Evolutionary conservation across 2,329 filamentous ascomycete species (phyloP), one percentile per base, ranked within the genome.

Genomic region (Elsinoe arachidis): DNA sequence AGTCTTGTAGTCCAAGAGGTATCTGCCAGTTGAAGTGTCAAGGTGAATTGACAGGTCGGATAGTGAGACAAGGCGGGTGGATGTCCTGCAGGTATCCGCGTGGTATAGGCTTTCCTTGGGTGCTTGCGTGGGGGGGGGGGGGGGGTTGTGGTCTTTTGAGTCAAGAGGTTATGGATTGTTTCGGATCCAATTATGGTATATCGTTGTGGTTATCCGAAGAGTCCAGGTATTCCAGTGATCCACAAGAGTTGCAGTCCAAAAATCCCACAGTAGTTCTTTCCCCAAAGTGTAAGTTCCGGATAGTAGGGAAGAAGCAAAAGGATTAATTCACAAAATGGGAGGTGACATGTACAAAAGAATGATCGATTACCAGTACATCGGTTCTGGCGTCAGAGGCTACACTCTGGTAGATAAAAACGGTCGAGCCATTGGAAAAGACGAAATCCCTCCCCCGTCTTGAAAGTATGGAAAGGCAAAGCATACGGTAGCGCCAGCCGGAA

Each of bases 361-460:
- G 43, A 49, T 49, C 54, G 54, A 49, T 47, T 33, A 47, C 54
- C 54, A 49, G 54, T 34, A 15, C n/a, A 47, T 26, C 41, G 41
- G 54, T 37, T 47, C 54, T 56, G 54, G 54, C 54, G 54, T 56
- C 54, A 56, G 38, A 47, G 54, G 54, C 54, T 23, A 38, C 33
- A 44, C 54, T 56, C 54, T 56, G 54, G 54, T 56, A 56, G 54
- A 56, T 56, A 56, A 56, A 56, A 56, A 56, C 54, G 54, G 54
- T 46, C 38, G 54, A 56, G 39, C 54, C 54, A 56, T 56, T 35
- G 41, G 26, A 30, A 26, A 38, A 54, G 34, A n/a, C 17, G 33
- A 23, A 23, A 30, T 30, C 26, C 26, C 26, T 54, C 51, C 33
- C 26, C 30, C 38, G 30, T 46, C 26, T 19, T 46, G 41, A 46